phyloP scores from a whole-genome alignment of 768 basidiomycete genomes.

The Amyloporia xantha region DNA sequence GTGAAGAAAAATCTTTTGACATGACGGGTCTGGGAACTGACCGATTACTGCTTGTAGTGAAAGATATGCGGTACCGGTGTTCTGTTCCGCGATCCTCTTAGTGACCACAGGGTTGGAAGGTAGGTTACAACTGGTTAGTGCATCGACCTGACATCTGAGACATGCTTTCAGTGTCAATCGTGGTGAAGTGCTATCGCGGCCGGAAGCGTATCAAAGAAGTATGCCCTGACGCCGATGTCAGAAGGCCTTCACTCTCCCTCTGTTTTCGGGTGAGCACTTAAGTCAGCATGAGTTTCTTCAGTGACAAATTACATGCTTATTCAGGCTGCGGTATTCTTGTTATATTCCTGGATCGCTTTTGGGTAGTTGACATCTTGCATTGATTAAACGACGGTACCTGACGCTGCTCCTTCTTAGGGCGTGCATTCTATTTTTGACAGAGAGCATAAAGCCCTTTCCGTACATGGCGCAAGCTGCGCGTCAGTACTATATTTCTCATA shows the following conservation, averaged over 20 bases:
- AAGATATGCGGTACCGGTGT: slow-evolving; percentile 33
- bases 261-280: slow-evolving; percentile 16
- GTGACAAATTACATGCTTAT: neutral
- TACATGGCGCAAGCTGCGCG: slow-evolving; percentile 46
- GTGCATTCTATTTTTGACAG: neutral
- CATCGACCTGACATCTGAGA: too few species aligned
- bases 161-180: slow-evolving; percentile 32
- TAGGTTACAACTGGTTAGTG: slow-evolving; percentile 20
- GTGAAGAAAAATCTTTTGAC: slow-evolving; percentile 30
- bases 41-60: neutral
- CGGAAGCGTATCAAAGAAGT: slow-evolving; percentile 23
- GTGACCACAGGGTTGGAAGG: slow-evolving; percentile 42
- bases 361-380: slow-evolving; percentile 27
- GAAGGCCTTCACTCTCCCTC: slow-evolving; percentile 14
- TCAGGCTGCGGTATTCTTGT: slow-evolving; percentile 32
- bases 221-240: slow-evolving; percentile 12
- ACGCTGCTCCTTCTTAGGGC: neutral
- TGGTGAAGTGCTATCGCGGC: slow-evolving; percentile 35
- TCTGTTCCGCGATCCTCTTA: slow-evolving; percentile 34
- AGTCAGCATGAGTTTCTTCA: too few species aligned
- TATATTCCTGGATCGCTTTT: slow-evolving; percentile 38
- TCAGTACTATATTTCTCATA: slow-evolving; percentile 21
- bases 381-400: neutral
- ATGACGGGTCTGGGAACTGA: neutral
- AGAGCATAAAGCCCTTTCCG: slow-evolving; percentile 21